phyloP scores from a whole-genome alignment of 805 yeast genomes.

The Monosporozyma solicola region DNA sequence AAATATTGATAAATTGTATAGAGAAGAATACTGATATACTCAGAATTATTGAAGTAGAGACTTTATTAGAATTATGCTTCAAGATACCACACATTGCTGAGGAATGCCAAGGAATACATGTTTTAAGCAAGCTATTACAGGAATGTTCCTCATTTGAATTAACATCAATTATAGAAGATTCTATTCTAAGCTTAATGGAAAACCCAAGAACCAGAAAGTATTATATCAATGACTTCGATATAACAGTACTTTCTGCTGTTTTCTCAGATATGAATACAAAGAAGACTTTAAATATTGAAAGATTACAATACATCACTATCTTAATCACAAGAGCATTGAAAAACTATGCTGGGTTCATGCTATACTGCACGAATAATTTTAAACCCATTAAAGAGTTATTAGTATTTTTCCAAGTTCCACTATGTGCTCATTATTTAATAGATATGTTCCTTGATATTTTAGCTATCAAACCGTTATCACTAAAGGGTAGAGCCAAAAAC shows the following conservation, averaged over 20 bases:
- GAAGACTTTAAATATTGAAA: conserved; percentile 41
- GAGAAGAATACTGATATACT: conserved; percentile 48
- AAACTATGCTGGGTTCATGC: conserved; percentile 67
- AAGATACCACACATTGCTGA: conserved; percentile 37
- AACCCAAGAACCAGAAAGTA: conserved; percentile 23
- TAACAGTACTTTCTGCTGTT: conserved; percentile 55
- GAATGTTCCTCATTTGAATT: conserved; percentile 20
- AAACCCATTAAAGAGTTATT: conserved; percentile 49
- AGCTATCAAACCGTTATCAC: conserved; percentile 48
- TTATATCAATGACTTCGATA: conserved; percentile 48
- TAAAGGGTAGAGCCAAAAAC: conserved; percentile 20
- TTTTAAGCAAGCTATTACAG: conserved; percentile 28
- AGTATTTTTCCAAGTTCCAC: conserved; percentile 51
- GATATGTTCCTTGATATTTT: conserved; percentile 66
- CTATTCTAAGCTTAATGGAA: conserved; percentile 24
- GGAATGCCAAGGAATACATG: conserved; percentile 39
- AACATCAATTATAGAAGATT: conserved; percentile 21
- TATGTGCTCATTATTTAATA: conserved; percentile 52
- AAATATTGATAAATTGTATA: conserved; percentile 55
- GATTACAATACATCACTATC: conserved; percentile 50
- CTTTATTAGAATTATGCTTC: conserved; percentile 46
- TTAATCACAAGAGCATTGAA: conserved; percentile 55
- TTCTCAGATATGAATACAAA: conserved; percentile 54
- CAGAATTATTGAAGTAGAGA: conserved; percentile 44
- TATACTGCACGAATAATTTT: conserved; percentile 50